Base-by-base conservation (phyloP, 768 basidiomycete genomes). In the Candolleomyces efflorescens region DNA sequence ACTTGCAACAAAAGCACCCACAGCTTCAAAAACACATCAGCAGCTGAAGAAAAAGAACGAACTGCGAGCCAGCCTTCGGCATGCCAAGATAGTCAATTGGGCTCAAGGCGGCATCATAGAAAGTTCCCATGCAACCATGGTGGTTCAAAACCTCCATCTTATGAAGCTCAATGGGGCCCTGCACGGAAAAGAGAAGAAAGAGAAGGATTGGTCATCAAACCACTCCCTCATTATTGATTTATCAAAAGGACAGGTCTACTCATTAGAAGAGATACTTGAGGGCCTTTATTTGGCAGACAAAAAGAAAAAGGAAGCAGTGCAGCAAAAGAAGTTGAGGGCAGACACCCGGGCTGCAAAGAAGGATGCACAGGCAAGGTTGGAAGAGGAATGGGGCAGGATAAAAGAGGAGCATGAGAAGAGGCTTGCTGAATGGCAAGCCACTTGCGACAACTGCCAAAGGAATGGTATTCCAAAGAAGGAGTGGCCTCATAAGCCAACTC, bases 131-230 rank as follows among this genome's bases (percentile, higher is more conserved):
- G 66, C 61, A 12, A 61, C 62, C 38, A 48, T 67, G 9, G 56
- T 67, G 3, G 18, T 62, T 20, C 65, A 64, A 44, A 59, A 64
- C 39, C 43, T 64, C 15, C 61, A 63, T 45, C 59, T 62, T 7
- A 17, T 24, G 7, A 56, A 58, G 50, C 55, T 51, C 2, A 63
- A 65, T 45, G 11, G 44, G 5, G 63, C 62, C 10, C 62, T 64
- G 17, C 20, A 63, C 45, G 51, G n/a, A 50, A 63, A 64, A 37
- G 59, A 66, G 60, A 54, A 58, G 11, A 39, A 59, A 27, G 49
- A 48, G 59, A 54, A 58, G 12, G 24, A 59, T 26, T 44, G 44
- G 38, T 58, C 36, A 22, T 38, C 59, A 4, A 49, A 65, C 38
- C 51, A n/a, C 6, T 23, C 55, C 18, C 9, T 43, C 7, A 1